A percentile compares a stretch with the other conserved stretches of the same genome.
phyloP scores from a whole-genome alignment of 2,329 filamentous ascomycete species.

The Fonsecaea erecta region DNA sequence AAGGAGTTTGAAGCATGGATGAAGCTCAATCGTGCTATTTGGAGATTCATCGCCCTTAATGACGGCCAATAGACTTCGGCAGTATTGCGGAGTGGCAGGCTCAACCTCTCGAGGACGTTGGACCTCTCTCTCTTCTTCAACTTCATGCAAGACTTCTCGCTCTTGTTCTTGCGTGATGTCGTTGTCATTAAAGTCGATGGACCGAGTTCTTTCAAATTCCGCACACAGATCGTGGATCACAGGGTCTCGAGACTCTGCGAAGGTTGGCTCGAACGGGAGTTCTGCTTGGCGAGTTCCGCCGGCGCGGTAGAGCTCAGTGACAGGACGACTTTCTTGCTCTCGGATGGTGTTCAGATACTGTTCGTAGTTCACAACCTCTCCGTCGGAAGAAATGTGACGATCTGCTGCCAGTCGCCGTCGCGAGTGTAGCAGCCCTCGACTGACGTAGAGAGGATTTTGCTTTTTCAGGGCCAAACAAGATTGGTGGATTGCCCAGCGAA shows the following conservation, averaged over 20 bases:
- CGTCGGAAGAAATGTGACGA: not conserved
- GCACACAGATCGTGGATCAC: slow-evolving; percentile 40
- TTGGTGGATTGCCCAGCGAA: slow-evolving; percentile 64
- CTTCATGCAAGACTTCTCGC: slow-evolving; percentile 65
- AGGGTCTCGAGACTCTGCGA: slow-evolving; percentile 38
- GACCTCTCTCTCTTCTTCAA: slow-evolving; percentile 63
- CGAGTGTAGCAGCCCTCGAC: slow-evolving; percentile 60
- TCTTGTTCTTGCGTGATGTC: slow-evolving; percentile 69
- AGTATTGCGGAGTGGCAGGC: slow-evolving; percentile 52
- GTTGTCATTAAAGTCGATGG: slow-evolving; percentile 42
- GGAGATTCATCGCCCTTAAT: slow-evolving; percentile 50
- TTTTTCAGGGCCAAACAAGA: slow-evolving; percentile 58
- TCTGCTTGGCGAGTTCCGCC: slow-evolving; percentile 5
- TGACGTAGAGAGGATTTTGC: slow-evolving; percentile 63
- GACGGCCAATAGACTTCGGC: slow-evolving; percentile 51
- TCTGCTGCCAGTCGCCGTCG: slow-evolving; percentile 41
- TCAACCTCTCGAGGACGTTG: slow-evolving; percentile 52
- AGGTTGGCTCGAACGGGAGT: slow-evolving; percentile 1
- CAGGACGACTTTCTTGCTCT: slow-evolving; percentile 59
- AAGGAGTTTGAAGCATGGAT: slow-evolving; percentile 55
- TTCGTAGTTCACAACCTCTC: slow-evolving; percentile 4
- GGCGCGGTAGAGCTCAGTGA: slow-evolving; percentile 60
- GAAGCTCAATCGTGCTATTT: too few species aligned
- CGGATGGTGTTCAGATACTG: slow-evolving; percentile 49
- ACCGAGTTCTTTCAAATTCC: slow-evolving; percentile 48